These are phyloP conservation scores for Candida awuae DNA, from an alignment of 805 yeast species.

Conservation along the genomic window DNA sequence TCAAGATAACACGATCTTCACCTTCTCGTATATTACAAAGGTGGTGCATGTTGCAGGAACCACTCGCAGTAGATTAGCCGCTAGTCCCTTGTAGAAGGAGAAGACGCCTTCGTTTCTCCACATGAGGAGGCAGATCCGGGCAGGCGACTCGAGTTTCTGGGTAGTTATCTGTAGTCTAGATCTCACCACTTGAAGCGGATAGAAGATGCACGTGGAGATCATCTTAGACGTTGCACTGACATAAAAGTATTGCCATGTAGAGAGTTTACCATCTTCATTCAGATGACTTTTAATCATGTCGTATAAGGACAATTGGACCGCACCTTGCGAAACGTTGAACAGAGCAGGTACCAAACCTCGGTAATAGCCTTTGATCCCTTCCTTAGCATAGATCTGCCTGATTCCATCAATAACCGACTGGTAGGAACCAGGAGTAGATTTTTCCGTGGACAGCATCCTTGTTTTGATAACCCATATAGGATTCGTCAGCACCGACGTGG, in stretches of 20 bases:
- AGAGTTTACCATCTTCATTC: constrained; percentile 22
- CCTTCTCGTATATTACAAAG: constrained; percentile 72
- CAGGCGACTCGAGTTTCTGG: constrained; percentile 20
- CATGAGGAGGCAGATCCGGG: constrained; percentile 32
- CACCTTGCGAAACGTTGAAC: constrained; percentile 82
- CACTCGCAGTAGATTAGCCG: constrained; percentile 71
- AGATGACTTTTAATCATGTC: constrained; percentile 56
- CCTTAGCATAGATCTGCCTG: constrained; percentile 35
- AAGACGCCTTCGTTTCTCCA: constrained; percentile 43
- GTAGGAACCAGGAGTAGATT: constrained; percentile 43
- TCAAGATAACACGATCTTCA: constrained; percentile 24
- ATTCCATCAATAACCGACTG: constrained; percentile 51
- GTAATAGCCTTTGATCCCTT: constrained; percentile 70
- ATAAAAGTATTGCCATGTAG: constrained; percentile 50
- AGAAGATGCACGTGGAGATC: constrained; percentile 56
- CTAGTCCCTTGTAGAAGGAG: constrained; percentile 80
- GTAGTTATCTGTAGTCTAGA: constrained; percentile 59
- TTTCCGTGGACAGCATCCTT: constrained; percentile 59
- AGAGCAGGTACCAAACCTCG: constrained; percentile 72
- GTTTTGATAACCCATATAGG: constrained; percentile 97
- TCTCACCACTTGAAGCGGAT: constrained; percentile 78
- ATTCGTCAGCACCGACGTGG: constrained; percentile 72
- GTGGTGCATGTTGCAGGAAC: constrained; percentile 92
- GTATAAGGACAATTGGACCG: constrained; percentile 79
- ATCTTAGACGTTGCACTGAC: constrained; percentile 66